Evolutionary conservation across 2,329 filamentous ascomycete species (phyloP).

Genomic region (Clonostachys solani): DNA sequence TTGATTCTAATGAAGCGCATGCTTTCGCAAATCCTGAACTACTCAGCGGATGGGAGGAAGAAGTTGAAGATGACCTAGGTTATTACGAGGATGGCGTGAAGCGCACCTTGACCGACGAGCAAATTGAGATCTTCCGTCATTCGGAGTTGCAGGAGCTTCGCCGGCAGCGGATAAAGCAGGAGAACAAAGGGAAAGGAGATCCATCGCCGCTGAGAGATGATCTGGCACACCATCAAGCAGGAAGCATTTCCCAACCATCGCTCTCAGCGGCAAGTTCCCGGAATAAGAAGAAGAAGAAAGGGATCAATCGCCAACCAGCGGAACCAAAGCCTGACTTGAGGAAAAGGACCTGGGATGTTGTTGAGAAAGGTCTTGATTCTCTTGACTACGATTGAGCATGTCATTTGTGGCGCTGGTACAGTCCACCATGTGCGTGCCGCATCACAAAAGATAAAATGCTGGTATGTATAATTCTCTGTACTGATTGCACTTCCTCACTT

Average conservation of each 20-base stretch:
- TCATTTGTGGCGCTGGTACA: no score
- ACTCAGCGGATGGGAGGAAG: constrained; percentile 12
- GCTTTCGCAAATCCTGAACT: constrained; percentile 3
- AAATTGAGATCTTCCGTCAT: constrained; percentile 86
- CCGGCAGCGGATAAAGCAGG: constrained; percentile 38
- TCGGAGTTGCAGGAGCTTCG: constrained; percentile 76
- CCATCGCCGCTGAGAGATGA: background rate
- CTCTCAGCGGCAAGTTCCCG: background rate
- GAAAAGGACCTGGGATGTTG: constrained; percentile 64
- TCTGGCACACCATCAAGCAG: background rate
- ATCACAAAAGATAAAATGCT: background rate
- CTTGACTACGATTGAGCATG: constrained; percentile 53
- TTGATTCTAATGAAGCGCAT: constrained; percentile 25
- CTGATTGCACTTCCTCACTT: background rate
- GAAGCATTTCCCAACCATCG: background rate
- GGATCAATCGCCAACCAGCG: constrained; percentile 27
- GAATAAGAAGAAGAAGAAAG: constrained; percentile 17
- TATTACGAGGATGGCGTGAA: constrained; percentile 85
- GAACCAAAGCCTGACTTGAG: constrained; percentile 57
- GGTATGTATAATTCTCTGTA: constrained; percentile 2
- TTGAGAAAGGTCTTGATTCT: constrained; percentile 55
- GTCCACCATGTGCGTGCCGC: no score
- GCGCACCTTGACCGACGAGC: constrained; percentile 84
- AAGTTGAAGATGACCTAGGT: constrained; percentile 67
- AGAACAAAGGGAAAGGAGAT: constrained; percentile 1